Conservation (phyloP, 2,329 filamentous ascomycete species). For the Diaporthe sp. region DNA sequence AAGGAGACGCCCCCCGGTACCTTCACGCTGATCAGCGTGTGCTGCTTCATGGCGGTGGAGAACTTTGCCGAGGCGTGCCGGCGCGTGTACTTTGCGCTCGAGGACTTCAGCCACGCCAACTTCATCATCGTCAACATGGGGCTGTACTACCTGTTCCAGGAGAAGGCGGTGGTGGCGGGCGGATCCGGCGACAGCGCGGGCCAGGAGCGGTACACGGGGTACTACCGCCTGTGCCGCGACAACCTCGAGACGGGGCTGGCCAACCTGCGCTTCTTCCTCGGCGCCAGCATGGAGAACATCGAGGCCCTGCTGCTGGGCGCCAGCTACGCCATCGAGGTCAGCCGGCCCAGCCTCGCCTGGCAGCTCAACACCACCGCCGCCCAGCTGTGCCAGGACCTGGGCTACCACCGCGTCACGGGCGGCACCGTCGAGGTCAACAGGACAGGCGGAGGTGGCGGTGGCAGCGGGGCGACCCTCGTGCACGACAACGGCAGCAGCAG, state of each 20-base stretch:
- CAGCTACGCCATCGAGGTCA: constrained; percentile 72
- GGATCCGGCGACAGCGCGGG: constrained; percentile 44
- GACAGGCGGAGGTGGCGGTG: constrained; percentile 54
- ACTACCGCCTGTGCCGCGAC: constrained; percentile 57
- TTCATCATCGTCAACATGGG: constrained; percentile 66
- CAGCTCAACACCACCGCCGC: constrained; percentile 71
- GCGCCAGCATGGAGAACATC: constrained; percentile 67
- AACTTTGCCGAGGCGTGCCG: constrained; percentile 65
- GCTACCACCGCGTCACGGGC: constrained; percentile 66
- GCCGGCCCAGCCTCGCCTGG: constrained; percentile 74
- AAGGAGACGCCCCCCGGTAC: constrained; percentile 63
- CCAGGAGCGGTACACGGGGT: constrained; percentile 51
- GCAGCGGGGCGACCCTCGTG: constrained; percentile 61
- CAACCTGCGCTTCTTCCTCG: constrained; percentile 68
- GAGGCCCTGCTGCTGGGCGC: constrained; percentile 72
- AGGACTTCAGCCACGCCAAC: constrained; percentile 63
- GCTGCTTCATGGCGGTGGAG: constrained; percentile 62
- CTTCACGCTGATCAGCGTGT: constrained; percentile 60
- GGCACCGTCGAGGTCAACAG: constrained; percentile 44
- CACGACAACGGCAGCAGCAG: constrained; percentile 41
- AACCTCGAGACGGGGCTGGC: constrained; percentile 65
- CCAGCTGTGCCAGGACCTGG: constrained; percentile 72
- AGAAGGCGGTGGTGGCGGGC: constrained; percentile 56
- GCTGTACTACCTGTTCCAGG: constrained; percentile 64
- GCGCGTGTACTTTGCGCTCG: constrained; percentile 53